phyloP scores from a whole-genome alignment of 2,329 filamentous ascomycete species.

The Xylaria hypoxylon region DNA sequence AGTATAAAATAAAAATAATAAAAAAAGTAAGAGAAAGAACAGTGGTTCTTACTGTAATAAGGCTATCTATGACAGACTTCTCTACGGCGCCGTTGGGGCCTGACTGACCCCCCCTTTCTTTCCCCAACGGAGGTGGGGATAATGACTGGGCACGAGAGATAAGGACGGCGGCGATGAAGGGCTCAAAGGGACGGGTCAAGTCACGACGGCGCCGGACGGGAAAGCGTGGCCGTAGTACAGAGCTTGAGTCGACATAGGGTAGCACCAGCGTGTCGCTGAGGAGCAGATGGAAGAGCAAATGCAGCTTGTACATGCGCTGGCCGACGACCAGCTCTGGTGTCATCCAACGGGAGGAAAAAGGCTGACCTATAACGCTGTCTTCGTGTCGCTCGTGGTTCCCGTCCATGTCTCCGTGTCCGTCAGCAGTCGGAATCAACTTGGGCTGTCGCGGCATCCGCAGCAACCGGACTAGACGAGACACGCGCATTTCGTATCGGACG shows the following conservation, averaged over 20 bases:
- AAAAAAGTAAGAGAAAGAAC: neutral
- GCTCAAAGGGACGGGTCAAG: constrained; percentile 11
- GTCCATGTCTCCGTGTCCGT: neutral
- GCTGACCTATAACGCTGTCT: constrained; percentile 1
- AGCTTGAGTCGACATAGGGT: constrained; percentile 13
- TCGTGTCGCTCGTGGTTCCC: neutral
- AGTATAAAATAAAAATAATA: no score
- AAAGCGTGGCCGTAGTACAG: constrained; percentile 1
- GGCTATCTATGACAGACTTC: neutral
- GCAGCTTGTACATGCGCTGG: constrained; percentile 12
- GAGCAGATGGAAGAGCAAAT: constrained; percentile 8
- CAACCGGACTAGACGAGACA: neutral
- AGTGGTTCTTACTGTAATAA: constrained; percentile 7
- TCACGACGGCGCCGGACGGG: constrained; percentile 6
- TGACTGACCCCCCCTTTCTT: neutral
- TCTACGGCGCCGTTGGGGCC: neutral
- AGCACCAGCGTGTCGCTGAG: constrained; percentile 1
- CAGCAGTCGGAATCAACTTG: neutral
- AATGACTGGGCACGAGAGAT: constrained; percentile 3
- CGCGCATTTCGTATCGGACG: constrained; percentile 4
- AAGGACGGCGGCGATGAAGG: constrained; percentile 20
- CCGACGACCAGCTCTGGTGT: constrained; percentile 15
- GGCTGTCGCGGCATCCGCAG: neutral
- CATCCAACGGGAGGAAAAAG: constrained; percentile 8
- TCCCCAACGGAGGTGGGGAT: no score